Base-by-base conservation (phyloP, 257 asterid genomes). In the Scutellaria galericulata region DNA sequence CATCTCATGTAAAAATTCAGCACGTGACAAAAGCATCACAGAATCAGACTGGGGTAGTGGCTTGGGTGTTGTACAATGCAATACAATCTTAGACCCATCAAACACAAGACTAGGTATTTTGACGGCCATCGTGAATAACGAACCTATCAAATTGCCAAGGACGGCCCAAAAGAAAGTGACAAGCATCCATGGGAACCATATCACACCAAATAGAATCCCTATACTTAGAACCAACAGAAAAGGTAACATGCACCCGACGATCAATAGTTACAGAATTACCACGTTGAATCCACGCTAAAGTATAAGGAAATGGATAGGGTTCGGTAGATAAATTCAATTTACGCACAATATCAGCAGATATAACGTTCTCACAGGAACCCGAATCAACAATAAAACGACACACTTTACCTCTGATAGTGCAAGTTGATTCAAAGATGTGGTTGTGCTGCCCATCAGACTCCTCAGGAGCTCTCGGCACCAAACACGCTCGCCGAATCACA, bases 391-490 rank as follows among this genome's bases (percentile, higher is more conserved):
- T 53, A 9, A 18, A 53, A 1, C 59, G 35, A 53, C 37, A 53
- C 2, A 53, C 4, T 8, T 53, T 53, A 20, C 59, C 59, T 2
- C 40, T 14, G 10, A 55, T 55, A 0, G 41, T 55, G 14, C 62
- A 55, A 0, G 62, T 55, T 0, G 41, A 55, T 8, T 55, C 7
- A 24, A 55, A 55, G 0, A 54, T 54, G 6, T 54, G 61, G 2
- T 18, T 7, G 0, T 39, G 5, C 4, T 22, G 61, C 0, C 0
- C 5, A 3, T 54, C 61, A 0, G 7, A 1, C 2, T 54, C 57
- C 0, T 0, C 0, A 0, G 39, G 0, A 0, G 1, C 12, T 5
- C 8, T 54, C 0, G 61, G 61, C 0, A 39, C 14, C 6, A 54
- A 8, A 5, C 40, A 55, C 0, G 62, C 4, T 0, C 62, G 7